Conservation (phyloP, 2,329 filamentous ascomycete genomes). For the Trichoderma hamatum region DNA sequence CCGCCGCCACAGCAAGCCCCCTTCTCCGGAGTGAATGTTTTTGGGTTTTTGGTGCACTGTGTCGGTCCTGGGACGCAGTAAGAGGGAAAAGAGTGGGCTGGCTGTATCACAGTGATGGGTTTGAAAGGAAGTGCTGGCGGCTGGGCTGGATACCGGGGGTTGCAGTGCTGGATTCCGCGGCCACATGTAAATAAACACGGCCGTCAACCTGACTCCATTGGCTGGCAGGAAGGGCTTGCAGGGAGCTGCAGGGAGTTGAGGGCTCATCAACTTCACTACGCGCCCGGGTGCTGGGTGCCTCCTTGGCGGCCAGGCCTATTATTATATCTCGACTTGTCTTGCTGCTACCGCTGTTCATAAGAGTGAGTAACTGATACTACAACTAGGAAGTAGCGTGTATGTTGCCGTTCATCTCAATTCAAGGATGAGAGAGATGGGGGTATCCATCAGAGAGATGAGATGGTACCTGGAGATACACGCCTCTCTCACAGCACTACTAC, state of each 20-base stretch:
- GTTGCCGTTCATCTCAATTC: not conserved
- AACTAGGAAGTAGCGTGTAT: not conserved
- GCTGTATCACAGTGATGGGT: not conserved
- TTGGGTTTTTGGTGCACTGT: not conserved
- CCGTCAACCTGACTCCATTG: not conserved
- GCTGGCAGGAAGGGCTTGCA: not conserved
- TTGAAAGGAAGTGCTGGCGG: not conserved
- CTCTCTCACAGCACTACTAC: not conserved
- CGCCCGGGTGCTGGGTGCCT: not conserved
- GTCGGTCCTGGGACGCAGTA: not conserved
- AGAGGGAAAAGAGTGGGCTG: not conserved
- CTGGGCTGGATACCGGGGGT: constrained; percentile 11
- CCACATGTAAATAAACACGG: constrained; percentile 20
- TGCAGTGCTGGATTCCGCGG: constrained; percentile 18
- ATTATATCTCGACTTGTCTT: not conserved
- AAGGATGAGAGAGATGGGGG: not conserved
- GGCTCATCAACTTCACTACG: not conserved
- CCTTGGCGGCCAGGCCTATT: not conserved
- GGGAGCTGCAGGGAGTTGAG: not conserved
- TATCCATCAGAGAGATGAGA: not conserved
- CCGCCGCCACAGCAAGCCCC: not conserved
- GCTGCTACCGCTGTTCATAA: too few relatives aligned
- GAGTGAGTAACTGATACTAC: too few relatives aligned
- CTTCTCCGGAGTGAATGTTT: not conserved
- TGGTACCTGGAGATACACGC: not conserved